Base-by-base conservation (phyloP, 2,329 filamentous ascomycete genomes). In the Verticillium longisporum region DNA sequence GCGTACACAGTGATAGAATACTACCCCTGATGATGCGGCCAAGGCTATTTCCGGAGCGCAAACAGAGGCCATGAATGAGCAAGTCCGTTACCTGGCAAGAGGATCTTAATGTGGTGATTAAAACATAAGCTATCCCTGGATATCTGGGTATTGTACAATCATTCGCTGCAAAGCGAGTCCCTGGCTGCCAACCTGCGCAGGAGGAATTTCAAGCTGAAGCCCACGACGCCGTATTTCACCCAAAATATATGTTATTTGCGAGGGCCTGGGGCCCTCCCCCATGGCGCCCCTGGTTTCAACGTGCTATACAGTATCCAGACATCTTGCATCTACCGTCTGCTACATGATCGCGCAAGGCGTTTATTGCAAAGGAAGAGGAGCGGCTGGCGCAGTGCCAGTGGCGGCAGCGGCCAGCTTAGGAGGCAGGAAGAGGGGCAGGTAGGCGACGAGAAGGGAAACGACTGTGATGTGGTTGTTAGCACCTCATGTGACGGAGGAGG, bases 371-470 rank as follows among this genome's bases (percentile, higher is more conserved):
- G 68, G 65, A 26, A 65, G 69, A 10, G 74, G 72, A 32, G 70
- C 66, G 15, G 70, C 66, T 38, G 71, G 66, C 15, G 66, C 72
- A 56, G 75, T 76, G 55, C 70, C 68, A 36, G 75, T 73, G 50
- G 68, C 70, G 55, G 67, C 69, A 38, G 65, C 70, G 41, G 11
- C n/a, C 26, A 15, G 18, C 60, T 69, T 65, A 10, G 77, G 78
- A 2, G 79, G 80, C 59, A 83, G 69, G 71, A 83, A 82, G 58
- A 83, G 71, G 26, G 79, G 79, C 59, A 83, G 73, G 64, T 83
- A 83, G 58, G 77, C 80, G 36, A 83, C 77, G 63, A 71, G 76
- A 57, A 89, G 78, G 45, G 85, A 81, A 81, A 88, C 83, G 62
- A 86, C 85, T 88, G 63, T 36, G 41, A 56, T 13, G 33, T 11